phyloP scores from a whole-genome alignment of 768 basidiomycete species.

The Fomitopsis serialis region DNA sequence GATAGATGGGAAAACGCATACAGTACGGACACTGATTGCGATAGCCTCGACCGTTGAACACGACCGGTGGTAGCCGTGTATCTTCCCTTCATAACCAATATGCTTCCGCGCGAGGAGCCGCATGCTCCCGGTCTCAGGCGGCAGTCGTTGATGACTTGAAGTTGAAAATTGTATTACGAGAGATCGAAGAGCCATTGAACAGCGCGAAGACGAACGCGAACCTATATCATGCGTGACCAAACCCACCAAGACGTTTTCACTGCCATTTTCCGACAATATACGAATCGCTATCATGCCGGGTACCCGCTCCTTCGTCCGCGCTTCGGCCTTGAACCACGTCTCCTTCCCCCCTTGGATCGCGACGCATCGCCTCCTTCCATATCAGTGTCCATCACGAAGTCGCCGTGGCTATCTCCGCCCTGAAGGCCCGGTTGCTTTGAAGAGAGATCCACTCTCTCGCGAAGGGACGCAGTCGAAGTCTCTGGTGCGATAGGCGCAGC shows the following conservation, averaged over 20 bases:
- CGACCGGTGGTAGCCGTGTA: no score
- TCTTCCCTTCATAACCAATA: no score
- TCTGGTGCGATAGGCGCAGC: constrained; percentile 2
- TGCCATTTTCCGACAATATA: background rate
- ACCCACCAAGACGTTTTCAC: background rate
- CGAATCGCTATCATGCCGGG: background rate
- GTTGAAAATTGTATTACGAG: no score
- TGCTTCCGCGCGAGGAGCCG: no score
- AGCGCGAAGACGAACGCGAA: background rate
- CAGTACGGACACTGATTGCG: no score
- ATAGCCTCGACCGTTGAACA: no score
- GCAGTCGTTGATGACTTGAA: no score
- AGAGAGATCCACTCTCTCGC: constrained; percentile 31
- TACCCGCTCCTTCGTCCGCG: constrained; percentile 5
- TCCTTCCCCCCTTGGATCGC: constrained; percentile 4
- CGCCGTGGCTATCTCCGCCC: background rate
- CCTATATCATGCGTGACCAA: background rate
- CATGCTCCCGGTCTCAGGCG: no score
- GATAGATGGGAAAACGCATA: no score
- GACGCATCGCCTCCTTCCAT: constrained; percentile 7
- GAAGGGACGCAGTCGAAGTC: constrained; percentile 22
- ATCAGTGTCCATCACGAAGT: constrained; percentile 7
- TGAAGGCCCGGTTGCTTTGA: background rate
- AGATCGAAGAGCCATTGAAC: no score
- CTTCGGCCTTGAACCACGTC: constrained; percentile 4